Evolutionary conservation across 2,329 filamentous ascomycete species (phyloP).

Genomic region (Westerdykella sp.): DNA sequence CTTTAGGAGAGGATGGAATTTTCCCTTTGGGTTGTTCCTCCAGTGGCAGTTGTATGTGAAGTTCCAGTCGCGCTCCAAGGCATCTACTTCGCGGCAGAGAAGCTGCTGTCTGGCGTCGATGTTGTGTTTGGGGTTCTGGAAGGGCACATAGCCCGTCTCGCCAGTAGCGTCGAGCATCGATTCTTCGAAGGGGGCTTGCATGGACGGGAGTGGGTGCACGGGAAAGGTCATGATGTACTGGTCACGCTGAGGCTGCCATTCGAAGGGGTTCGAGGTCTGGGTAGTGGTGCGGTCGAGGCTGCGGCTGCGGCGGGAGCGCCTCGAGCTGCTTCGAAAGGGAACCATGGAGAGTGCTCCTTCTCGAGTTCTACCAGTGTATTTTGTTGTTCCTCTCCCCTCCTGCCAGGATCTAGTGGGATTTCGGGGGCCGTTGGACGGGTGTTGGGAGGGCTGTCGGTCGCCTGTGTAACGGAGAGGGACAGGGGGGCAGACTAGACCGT

Average conservation of each 20-base stretch:
- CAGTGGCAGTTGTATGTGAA: slow-evolving; percentile 67
- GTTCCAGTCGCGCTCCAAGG: slow-evolving; percentile 61
- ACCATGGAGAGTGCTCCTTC: slow-evolving; percentile 13
- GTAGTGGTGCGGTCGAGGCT: slow-evolving; percentile 3
- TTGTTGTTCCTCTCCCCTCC: background rate
- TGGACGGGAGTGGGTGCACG: slow-evolving; percentile 65
- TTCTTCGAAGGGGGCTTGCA: slow-evolving; percentile 79
- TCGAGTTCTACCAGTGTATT: background rate
- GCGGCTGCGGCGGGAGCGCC: slow-evolving; percentile 15
- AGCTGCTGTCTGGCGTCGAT: slow-evolving; percentile 32
- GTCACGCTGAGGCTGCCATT: slow-evolving; percentile 31
- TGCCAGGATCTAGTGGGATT: background rate
- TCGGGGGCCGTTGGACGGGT: slow-evolving; percentile 8
- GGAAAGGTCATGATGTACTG: slow-evolving; percentile 39
- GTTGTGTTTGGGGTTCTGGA: slow-evolving; percentile 38
- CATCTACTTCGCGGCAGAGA: slow-evolving; percentile 56
- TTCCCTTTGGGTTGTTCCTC: slow-evolving; percentile 68
- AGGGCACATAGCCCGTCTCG: slow-evolving; percentile 28
- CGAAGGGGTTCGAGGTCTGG: slow-evolving; percentile 16
- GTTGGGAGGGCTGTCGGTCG: slow-evolving; percentile 14
- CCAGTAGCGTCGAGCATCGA: slow-evolving; percentile 65
- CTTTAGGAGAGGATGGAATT: slow-evolving; percentile 83
- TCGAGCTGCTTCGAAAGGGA: slow-evolving; percentile 18
- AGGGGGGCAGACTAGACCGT: slow-evolving; percentile 13
- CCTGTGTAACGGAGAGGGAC: slow-evolving; percentile 19